Conservation (phyloP, 768 basidiomycete genomes). For the Lactifluus rugatus region DNA sequence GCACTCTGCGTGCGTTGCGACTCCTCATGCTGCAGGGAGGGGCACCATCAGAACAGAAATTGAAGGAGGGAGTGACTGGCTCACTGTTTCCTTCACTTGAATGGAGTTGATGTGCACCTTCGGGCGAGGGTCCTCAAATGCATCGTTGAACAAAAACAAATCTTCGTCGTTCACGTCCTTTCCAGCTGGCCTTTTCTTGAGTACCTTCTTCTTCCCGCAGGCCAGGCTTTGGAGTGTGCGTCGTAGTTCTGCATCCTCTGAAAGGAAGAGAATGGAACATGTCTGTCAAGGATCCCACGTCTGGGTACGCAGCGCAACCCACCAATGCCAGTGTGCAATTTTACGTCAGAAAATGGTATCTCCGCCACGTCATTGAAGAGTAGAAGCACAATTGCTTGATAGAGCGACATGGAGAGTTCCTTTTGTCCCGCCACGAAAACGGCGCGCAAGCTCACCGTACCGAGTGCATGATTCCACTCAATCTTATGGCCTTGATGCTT, state of each 20-base stretch:
- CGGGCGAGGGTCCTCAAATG: slow-evolving; percentile 67
- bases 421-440: slow-evolving; percentile 61
- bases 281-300: neutral
- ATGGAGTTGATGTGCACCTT: slow-evolving; percentile 94
- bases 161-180: slow-evolving; percentile 71
- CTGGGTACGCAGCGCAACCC: slow-evolving; percentile 22
- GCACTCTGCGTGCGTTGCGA: slow-evolving; percentile 68
- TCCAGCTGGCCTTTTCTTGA: slow-evolving; percentile 70
- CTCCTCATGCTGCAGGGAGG: slow-evolving; percentile 70
- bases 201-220: slow-evolving; percentile 80
- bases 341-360: slow-evolving; percentile 58
- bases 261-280: slow-evolving; percentile 17
- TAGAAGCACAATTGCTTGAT: slow-evolving; percentile 79
- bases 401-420: slow-evolving; percentile 84
- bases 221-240: slow-evolving; percentile 88
- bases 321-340: slow-evolving; percentile 65
- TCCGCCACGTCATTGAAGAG: slow-evolving; percentile 68
- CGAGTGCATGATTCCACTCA: slow-evolving; percentile 81
- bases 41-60: neutral
- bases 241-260: slow-evolving; percentile 66
- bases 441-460: slow-evolving; percentile 67
- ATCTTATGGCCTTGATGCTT: slow-evolving; percentile 72
- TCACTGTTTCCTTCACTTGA: slow-evolving; percentile 83
- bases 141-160: slow-evolving; percentile 69
- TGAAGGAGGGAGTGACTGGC: slow-evolving; percentile 23